Percentiles rank a stretch among this genome's conserved stretches.
Evolutionary conservation across 768 basidiomycete species (phyloP).

Genomic region (Termitomyces sp.): DNA sequence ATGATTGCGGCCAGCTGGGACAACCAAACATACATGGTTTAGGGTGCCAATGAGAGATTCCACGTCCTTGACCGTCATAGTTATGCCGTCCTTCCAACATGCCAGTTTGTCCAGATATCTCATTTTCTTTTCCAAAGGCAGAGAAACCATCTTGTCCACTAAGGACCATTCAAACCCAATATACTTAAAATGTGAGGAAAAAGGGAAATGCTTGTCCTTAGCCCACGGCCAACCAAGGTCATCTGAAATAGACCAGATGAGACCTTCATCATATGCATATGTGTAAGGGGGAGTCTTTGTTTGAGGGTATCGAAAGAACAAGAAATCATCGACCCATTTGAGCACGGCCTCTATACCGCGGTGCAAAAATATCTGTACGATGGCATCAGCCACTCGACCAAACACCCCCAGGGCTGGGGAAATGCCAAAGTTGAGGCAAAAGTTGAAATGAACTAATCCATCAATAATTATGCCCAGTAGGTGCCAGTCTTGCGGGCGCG

Average conservation of each 20-base stretch:
- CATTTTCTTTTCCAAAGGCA: not conserved
- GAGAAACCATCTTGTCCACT: not conserved
- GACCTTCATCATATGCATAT: no score
- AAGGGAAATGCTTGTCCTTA: not conserved
- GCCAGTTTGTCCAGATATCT: not conserved
- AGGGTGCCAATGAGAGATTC: not conserved
- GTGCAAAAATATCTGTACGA: not conserved
- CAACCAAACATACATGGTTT: not conserved
- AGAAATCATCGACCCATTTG: not conserved
- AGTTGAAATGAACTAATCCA: not conserved
- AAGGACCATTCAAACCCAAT: not conserved
- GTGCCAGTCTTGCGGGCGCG: no score
- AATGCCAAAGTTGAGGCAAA: not conserved
- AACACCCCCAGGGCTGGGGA: not conserved
- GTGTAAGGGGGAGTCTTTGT: no score
- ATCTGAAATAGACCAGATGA: no score
- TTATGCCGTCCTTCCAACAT: accelerated
- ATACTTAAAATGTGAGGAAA: not conserved
- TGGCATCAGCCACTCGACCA: not conserved
- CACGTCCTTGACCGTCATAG: no score
- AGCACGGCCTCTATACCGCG: not conserved
- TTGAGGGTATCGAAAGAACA: not conserved
- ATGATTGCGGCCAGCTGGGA: not conserved
- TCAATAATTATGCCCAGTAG: no score
- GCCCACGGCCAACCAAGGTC: no score